A percentile compares a stretch with the other conserved stretches of the same genome.
Conservation (phyloP, 2,329 filamentous ascomycete species). For the Didymella exigua region DNA sequence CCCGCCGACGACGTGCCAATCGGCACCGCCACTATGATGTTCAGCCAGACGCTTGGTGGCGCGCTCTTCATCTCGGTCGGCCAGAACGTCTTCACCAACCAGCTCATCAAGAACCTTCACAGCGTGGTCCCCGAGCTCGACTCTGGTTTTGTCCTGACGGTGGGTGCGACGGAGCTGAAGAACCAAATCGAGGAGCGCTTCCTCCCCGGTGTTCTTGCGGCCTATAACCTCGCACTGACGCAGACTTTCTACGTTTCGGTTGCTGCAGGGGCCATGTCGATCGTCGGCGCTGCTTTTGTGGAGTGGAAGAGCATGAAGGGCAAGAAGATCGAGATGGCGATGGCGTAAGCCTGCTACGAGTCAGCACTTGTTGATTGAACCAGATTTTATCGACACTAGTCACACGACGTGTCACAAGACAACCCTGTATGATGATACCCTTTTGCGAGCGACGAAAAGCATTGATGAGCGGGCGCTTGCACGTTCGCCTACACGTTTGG, state of each 20-base stretch:
- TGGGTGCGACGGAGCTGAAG: conserved; percentile 66
- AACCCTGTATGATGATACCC: conserved; percentile 23
- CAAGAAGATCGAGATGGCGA: conserved; percentile 51
- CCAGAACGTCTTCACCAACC: conserved; percentile 58
- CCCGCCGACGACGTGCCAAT: conserved; percentile 53
- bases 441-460: conserved; percentile 1
- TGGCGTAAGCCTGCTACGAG: conserved; percentile 27
- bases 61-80: conserved; percentile 57
- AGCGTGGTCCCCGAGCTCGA: conserved; percentile 49
- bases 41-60: conserved; percentile 55
- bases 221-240: conserved; percentile 68
- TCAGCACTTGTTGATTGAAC: conserved; percentile 7
- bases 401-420: not conserved
- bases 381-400: not conserved
- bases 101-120: conserved; percentile 51
- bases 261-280: conserved; percentile 58
- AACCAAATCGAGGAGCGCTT: conserved; percentile 57
- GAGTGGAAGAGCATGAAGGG: conserved; percentile 73
- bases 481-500: not conserved
- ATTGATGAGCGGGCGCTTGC: not conserved
- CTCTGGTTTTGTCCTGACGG: conserved; percentile 50
- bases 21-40: conserved; percentile 56
- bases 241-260: conserved; percentile 66
- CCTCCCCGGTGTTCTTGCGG: conserved; percentile 60
- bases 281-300: conserved; percentile 61